These are phyloP conservation scores for Diplodia mutila DNA, from an alignment of 2,329 filamentous ascomycete species.

Conservation along the genomic window DNA sequence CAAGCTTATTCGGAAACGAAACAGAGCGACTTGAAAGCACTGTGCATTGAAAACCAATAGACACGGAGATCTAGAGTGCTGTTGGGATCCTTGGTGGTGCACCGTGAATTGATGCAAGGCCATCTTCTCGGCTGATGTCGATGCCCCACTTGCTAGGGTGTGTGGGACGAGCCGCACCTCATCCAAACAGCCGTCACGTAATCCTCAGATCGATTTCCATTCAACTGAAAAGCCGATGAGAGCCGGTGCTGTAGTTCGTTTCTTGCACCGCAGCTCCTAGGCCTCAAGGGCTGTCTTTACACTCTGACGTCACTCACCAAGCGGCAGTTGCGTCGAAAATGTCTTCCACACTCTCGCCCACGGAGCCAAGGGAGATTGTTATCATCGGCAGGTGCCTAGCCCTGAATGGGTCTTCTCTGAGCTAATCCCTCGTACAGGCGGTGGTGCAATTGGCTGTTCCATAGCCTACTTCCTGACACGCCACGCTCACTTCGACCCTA, in stretches of 20 bases:
- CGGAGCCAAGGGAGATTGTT: neutral
- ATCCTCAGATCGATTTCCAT: neutral
- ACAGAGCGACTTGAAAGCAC: too few species aligned
- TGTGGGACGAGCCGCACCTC: neutral
- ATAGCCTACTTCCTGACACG: conserved; percentile 12
- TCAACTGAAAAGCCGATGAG: too few species aligned
- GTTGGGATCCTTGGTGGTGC: neutral
- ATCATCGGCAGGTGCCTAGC: neutral
- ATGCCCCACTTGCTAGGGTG: neutral
- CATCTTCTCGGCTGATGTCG: neutral
- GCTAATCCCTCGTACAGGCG: neutral
- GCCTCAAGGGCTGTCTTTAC: neutral
- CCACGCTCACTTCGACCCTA: neutral
- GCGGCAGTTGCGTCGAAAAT: neutral
- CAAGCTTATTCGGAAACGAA: too few species aligned
- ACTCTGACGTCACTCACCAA: neutral
- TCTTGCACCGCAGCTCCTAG: neutral
- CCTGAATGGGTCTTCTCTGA: neutral
- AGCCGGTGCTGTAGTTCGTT: neutral
- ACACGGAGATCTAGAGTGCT: too few species aligned
- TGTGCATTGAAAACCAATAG: too few species aligned
- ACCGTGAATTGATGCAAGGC: neutral
- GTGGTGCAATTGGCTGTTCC: conserved; percentile 23
- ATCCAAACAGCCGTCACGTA: neutral
- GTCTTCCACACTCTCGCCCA: neutral